These are phyloP conservation scores for Pelargonium nanum DNA, from an alignment of 345 rosid genomes.

Conservation along the genomic window DNA sequence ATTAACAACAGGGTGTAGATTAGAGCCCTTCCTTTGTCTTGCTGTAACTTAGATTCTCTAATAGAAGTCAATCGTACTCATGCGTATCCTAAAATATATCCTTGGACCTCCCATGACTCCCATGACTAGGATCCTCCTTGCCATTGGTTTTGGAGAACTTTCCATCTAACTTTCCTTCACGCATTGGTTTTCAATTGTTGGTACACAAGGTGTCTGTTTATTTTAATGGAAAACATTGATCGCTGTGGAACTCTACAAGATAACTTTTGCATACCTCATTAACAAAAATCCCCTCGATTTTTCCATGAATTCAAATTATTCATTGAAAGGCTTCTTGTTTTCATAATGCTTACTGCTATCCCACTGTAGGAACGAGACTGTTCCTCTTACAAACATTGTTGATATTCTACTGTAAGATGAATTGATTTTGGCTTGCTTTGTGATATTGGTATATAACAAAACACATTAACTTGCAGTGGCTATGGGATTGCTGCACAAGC, in stretches of 20 bases:
- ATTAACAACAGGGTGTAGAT: neutral
- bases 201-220: too few species aligned
- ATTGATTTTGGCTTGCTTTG: neutral
- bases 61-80: too few species aligned
- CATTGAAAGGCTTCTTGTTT: neutral
- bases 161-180: too few species aligned
- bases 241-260: neutral
- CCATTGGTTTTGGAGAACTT: too few species aligned
- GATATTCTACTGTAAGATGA: neutral
- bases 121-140: too few species aligned
- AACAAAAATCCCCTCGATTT: neutral
- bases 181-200: too few species aligned
- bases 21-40: neutral
- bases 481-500: constrained; percentile 97
- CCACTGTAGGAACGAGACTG: neutral
- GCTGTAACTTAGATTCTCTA: too few species aligned
- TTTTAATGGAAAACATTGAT: neutral
- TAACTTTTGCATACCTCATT: neutral
- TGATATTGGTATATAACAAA: neutral
- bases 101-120: too few species aligned
- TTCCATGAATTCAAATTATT: too few species aligned
- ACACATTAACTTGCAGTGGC: constrained; percentile 35
- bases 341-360: neutral
- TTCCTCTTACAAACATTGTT: neutral
- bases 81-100: too few species aligned